Conservation (phyloP, 805 yeast species). For the Scheffersomyces amazonensis region DNA sequence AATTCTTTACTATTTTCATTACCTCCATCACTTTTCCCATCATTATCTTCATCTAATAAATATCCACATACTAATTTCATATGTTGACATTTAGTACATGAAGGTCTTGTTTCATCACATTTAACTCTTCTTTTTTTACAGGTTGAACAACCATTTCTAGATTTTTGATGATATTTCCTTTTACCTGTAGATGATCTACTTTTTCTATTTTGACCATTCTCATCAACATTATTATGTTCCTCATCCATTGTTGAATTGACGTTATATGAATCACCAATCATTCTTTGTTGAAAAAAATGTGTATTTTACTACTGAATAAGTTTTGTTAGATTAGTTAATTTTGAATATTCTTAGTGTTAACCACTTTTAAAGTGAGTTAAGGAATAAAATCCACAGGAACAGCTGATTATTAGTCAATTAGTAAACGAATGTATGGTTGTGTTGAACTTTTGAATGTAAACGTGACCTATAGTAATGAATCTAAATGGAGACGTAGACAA, state of each 20-base stretch:
- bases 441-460: too few species aligned
- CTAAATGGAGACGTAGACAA: too few species aligned
- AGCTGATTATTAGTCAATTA: too few species aligned
- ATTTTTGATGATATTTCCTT: slow-evolving; percentile 85
- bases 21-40: slow-evolving; percentile 1
- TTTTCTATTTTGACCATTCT: slow-evolving; percentile 3
- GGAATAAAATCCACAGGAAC: too few species aligned
- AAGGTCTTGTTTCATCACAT: slow-evolving; percentile 85
- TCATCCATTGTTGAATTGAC: slow-evolving; percentile 1
- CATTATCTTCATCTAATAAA: slow-evolving; percentile 14
- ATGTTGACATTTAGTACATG: slow-evolving; percentile 74
- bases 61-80: slow-evolving; percentile 80
- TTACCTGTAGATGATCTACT: slow-evolving; percentile 52
- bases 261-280: not conserved
- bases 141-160: slow-evolving; percentile 84
- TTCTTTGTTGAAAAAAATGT: slow-evolving; percentile 1
- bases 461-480: too few species aligned
- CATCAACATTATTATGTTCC: not conserved
- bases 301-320: too few species aligned
- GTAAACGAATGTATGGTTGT: too few species aligned
- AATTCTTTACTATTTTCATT: not conserved
- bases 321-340: too few species aligned
- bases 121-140: slow-evolving; percentile 89
- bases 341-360: too few species aligned
- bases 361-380: too few species aligned